These are phyloP conservation scores for Ustilago xerochloae DNA, from an alignment of 1,284 basidiomycete species.

Conservation along the genomic window DNA sequence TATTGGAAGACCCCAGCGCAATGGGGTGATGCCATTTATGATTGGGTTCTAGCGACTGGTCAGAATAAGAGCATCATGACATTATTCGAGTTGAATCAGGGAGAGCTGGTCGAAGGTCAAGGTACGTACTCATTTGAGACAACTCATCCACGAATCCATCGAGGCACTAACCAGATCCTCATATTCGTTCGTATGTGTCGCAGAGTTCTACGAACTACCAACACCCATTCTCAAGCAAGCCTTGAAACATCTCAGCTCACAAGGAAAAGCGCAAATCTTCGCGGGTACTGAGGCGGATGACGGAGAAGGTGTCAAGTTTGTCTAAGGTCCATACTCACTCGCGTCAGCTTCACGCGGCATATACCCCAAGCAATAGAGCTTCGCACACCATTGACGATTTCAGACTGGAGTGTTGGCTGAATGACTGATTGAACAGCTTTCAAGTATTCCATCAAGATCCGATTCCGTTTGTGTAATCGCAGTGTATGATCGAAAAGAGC, in stretches of 20 bases:
- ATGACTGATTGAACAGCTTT: too few species aligned
- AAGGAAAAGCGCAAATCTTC: conserved; percentile 72
- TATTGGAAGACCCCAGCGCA: conserved; percentile 73
- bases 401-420: too few species aligned
- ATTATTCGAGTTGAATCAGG: conserved; percentile 72
- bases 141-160: too few species aligned
- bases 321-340: conserved; percentile 52
- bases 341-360: too few species aligned
- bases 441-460: too few species aligned
- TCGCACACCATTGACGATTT: too few species aligned
- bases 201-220: conserved; percentile 71
- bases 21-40: conserved; percentile 72
- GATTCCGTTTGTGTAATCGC: neutral
- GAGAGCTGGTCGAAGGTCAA: conserved; percentile 69
- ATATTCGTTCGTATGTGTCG: neutral
- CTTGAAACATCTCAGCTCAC: conserved; percentile 70
- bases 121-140: conserved; percentile 24
- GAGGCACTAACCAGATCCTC: neutral
- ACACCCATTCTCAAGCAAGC: conserved; percentile 69
- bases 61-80: conserved; percentile 72
- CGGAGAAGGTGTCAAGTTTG: conserved; percentile 71
- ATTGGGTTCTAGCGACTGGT: conserved; percentile 72
- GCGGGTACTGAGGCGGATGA: conserved; percentile 68
- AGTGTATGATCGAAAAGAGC: neutral
- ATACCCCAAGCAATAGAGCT: too few species aligned